Conservation (phyloP, 345 rosid species). For the Hevea brasiliensis region DNA sequence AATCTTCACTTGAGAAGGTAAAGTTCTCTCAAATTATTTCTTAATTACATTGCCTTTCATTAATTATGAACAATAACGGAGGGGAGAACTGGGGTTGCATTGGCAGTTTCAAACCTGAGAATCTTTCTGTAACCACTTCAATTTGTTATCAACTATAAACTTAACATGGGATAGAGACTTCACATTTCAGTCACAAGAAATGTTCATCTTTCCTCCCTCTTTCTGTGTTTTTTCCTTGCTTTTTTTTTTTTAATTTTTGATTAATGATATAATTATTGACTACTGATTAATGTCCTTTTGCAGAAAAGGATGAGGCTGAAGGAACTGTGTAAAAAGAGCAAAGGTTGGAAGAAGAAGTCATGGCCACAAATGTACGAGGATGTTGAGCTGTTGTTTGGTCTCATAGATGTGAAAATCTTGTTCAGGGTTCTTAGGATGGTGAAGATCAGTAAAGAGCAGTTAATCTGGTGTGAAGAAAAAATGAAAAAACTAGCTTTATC, state of each 20-base stretch:
- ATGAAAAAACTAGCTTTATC: constrained; percentile 70
- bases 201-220: no score
- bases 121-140: background rate
- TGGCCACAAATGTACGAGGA: constrained; percentile 76
- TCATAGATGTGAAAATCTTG: constrained; percentile 63
- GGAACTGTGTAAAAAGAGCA: constrained; percentile 66
- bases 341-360: constrained; percentile 73
- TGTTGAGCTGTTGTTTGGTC: constrained; percentile 62
- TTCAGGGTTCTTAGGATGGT: constrained; percentile 70
- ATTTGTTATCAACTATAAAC: no score
- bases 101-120: background rate
- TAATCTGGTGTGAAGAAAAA: constrained; percentile 96
- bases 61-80: background rate
- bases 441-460: constrained; percentile 69
- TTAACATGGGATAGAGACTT: background rate
- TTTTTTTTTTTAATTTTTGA: background rate
- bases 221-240: no score
- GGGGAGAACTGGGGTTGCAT: background rate
- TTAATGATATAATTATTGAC: background rate
- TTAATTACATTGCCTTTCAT: background rate
- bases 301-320: constrained; percentile 73
- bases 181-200: background rate
- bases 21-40: background rate
- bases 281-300: background rate
- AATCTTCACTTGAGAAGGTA: constrained; percentile 75